Evolutionary conservation across 495 filamentous ascomycete genomes (phyloP), one percentile per base, ranked within the genome.

Genomic region (Oidiodendron maius): DNA sequence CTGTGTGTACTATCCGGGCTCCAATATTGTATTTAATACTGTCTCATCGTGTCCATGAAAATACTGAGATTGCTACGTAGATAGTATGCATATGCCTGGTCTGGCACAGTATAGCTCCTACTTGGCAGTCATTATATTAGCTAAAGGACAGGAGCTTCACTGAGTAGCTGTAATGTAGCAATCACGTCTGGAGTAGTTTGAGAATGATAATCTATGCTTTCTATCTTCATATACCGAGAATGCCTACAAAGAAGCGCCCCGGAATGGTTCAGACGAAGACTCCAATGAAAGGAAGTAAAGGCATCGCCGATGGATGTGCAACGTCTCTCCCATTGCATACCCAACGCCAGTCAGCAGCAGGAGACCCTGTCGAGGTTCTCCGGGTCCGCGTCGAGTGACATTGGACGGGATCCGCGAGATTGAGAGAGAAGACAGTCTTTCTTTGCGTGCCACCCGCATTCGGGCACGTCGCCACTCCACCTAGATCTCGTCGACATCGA

Each of bases 401-500:
- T 44, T 28, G 16, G 45, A 45, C 6, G 25, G 45, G 52, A 55
- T 56, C 56, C 42, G 35, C 52, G 62, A 65, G 65, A 70, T 76
- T 73, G 74, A 79, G 75, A 79, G 75, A 78, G 75, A 79, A 79
- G 74, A 79, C 74, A 79, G 74, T 43, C 61, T 69, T 70, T 50
- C 44, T 59, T 52, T 52, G n/a, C n/a, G n/a, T n/a, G n/a, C n/a
- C n/a, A n/a, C n/a, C n/a, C n/a, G n/a, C n/a, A n/a, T n/a, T n/a
- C n/a, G n/a, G n/a, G n/a, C 22, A 44, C 28, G 42, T 39, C 28
- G 15, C 46, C 17, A 35, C 20, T 24, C 34, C 21, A 24, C 44
- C 74, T 67, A 89, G 58, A 89, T 86, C 56, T 87, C 82, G 66
- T 89, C 84, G 56, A 87, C 78, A 59, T 87, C 83, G 54, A 88